A percentile compares a stretch with the other conserved stretches of the same genome.
phyloP scores from a whole-genome alignment of 192 early-diverging fungal genomes.

The Glomus cerebriforme region DNA sequence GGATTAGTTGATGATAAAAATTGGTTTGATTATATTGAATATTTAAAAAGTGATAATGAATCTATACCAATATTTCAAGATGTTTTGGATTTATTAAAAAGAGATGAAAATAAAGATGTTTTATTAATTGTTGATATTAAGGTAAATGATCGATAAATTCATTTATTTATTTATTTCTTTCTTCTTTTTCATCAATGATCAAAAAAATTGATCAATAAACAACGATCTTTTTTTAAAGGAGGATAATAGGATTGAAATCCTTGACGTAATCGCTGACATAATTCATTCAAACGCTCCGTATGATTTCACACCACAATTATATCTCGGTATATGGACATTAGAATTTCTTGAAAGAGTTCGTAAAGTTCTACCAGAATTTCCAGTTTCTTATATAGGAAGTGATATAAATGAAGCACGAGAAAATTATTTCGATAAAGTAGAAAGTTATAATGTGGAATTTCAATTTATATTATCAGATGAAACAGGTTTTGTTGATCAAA shows the following conservation, averaged over 20 bases:
- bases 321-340: constrained; percentile 45
- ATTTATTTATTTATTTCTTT: background rate
- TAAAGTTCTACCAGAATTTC: constrained; percentile 36
- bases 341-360: constrained; percentile 35
- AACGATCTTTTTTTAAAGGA: constrained; percentile 32
- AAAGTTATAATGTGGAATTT: constrained; percentile 41
- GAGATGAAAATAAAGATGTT: constrained; percentile 38
- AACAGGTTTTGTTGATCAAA: constrained; percentile 36
- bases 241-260: constrained; percentile 40
- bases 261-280: constrained; percentile 35
- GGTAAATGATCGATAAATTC: constrained; percentile 27
- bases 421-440: constrained; percentile 37
- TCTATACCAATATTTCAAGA: constrained; percentile 42
- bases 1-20: constrained; percentile 34
- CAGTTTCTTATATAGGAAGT: constrained; percentile 41
- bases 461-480: constrained; percentile 32
- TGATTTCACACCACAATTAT: constrained; percentile 38
- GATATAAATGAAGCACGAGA: constrained; percentile 36
- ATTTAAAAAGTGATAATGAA: constrained; percentile 35
- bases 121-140: constrained; percentile 52
- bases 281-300: constrained; percentile 26
- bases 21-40: constrained; percentile 47
- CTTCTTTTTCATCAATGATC: no score
- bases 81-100: constrained; percentile 40
- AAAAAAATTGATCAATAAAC: no score